Base-by-base conservation (phyloP, 1,284 basidiomycete species). In the Leccinum insolens region DNA sequence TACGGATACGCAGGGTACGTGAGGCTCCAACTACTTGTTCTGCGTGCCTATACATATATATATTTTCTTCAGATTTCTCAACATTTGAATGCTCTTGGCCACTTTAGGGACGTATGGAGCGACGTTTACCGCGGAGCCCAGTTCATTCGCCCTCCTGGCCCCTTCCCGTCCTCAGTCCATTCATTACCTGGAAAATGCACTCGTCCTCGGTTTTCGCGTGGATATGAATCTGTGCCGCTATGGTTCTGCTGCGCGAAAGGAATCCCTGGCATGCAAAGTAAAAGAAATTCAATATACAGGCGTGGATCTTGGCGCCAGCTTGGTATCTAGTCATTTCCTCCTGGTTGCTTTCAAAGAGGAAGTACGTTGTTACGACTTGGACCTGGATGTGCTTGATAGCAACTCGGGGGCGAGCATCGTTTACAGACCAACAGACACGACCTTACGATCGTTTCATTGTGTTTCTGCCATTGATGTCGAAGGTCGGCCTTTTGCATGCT, bases 291-390 rank as follows among this genome's bases (percentile, higher is more conserved):
- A 64, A 25, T 73, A 68, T 28, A 71, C 68, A 0, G 74, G 70
- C 14, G 6, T 55, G 5, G 52, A 25, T 1, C 63, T 62, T n/a
- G 2, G 34, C 14, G 66, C 62, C 2, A 58, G 20, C 39, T 44
- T 75, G 52, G 28, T 75, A 25, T 71, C 74, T 62, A 65, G 68
- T 7, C 72, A 73, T 11, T 75, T 71, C 61, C 31, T 73, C 12
- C 12, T 75, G 25, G 3, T 74, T 44, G 68, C 72, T 8, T 37
- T 71, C 46, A 63, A 37, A 25, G 61, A 71, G 6, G 66, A 71
- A 63, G 64, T 75, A 11, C 71, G 66, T 8, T 73, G 71, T 9
- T 74, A 74, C 58, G 74, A 75, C 61, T 46, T 73, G 61, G 65
- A 44, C 46, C 41, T 71, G 41, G 68, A 72, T 17, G 28, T 14